A percentile compares a stretch with the other conserved stretches of the same genome.
phyloP scores from a whole-genome alignment of 305 asterid genomes.

The Solanum hybrid region DNA sequence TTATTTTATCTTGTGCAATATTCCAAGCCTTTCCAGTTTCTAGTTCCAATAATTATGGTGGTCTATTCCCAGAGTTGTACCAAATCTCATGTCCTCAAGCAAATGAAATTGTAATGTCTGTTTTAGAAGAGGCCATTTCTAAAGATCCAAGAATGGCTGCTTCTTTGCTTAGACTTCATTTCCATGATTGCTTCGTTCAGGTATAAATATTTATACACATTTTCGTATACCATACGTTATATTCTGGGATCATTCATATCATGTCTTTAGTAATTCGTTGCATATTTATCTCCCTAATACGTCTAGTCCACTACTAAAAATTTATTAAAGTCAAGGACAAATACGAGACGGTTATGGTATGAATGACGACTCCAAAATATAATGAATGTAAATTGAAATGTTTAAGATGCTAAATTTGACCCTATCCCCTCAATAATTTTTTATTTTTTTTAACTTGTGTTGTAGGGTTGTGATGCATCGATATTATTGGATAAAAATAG shows the following conservation, averaged over 20 bases:
- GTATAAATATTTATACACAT: conserved; percentile 13
- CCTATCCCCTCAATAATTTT: background rate
- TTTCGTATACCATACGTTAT: background rate
- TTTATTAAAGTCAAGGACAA: background rate
- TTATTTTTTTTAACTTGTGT: background rate
- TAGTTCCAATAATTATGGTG: background rate
- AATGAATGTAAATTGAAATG: background rate
- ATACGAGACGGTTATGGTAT: background rate
- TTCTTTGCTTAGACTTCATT: conserved; percentile 71
- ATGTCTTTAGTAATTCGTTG: background rate
- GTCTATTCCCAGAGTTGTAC: conserved; percentile 46
- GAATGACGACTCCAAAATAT: background rate
- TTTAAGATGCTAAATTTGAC: background rate
- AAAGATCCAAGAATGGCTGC: conserved; percentile 71
- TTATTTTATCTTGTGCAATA: conserved; percentile 16
- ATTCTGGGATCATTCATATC: background rate
- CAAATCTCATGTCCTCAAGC: conserved; percentile 69
- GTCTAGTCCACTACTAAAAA: background rate
- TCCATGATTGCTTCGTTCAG: conserved; percentile 82
- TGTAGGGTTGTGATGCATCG: conserved; percentile 81
- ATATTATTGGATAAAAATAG: conserved; percentile 46
- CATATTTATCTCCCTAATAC: background rate
- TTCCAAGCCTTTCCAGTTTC: conserved; percentile 33
- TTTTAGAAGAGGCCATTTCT: conserved; percentile 54
- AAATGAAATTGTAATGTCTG: conserved; percentile 65